Percentiles rank a stretch among this genome's conserved stretches.
phyloP scores from a whole-genome alignment of 257 asterid genomes.

The Salvia hispanica region DNA sequence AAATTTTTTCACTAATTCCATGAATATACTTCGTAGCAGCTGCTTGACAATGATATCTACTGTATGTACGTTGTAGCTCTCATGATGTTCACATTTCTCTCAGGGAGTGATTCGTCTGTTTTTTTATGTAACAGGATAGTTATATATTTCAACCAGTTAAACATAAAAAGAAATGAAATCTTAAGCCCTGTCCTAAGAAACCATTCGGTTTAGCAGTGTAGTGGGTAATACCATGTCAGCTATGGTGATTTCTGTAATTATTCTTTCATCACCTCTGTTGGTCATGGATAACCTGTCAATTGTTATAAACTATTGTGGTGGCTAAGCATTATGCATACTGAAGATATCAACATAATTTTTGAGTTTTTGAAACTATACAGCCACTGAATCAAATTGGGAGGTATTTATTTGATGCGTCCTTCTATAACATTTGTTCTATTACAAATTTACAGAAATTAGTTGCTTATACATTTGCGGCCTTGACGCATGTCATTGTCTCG shows the following conservation, averaged over 20 bases:
- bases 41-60: slow-evolving; percentile 20
- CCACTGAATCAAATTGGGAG: background rate
- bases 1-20: background rate
- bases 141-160: background rate
- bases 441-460: background rate
- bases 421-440: background rate
- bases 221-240: background rate
- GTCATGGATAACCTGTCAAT: background rate
- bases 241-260: background rate
- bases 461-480: slow-evolving; percentile 1
- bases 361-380: slow-evolving; percentile 5
- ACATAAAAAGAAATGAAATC: background rate
- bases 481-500: slow-evolving; percentile 17
- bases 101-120: background rate
- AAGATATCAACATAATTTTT: slow-evolving; percentile 3
- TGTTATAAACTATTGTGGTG: background rate
- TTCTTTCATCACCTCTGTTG: slow-evolving; percentile 3
- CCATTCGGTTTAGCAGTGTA: slow-evolving; percentile 1
- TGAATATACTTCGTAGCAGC: slow-evolving; percentile 20
- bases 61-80: background rate
- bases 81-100: background rate
- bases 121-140: background rate
- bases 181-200: background rate
- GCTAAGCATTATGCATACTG: background rate
- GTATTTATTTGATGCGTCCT: background rate